phyloP scores from a whole-genome alignment of 208 protist species.

The Endotrypanum monterogeii region DNA sequence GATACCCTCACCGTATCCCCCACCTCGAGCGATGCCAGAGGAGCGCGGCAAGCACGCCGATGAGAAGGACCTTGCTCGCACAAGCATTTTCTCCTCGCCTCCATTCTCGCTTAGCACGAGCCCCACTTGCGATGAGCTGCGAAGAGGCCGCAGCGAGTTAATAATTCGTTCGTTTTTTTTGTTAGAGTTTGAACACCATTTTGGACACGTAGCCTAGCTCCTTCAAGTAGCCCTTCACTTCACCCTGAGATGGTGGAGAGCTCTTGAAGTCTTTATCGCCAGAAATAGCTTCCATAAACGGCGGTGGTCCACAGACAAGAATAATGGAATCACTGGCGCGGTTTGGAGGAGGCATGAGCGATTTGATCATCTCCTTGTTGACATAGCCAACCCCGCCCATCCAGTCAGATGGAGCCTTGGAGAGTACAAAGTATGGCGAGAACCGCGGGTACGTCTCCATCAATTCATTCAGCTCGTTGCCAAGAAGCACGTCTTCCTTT shows the following conservation, averaged over 20 bases:
- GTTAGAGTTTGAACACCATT: conserved; percentile 93
- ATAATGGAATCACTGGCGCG: conserved; percentile 81
- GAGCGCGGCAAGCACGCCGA: too few species aligned
- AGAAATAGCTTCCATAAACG: conserved; percentile 87
- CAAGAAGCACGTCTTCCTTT: conserved; percentile 93
- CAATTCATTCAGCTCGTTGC: conserved; percentile 91
- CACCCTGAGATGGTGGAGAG: conserved; percentile 75
- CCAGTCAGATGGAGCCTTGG: conserved; percentile 86
- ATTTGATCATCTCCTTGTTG: conserved; percentile 91
- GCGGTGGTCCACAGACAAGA: conserved; percentile 86
- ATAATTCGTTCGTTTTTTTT: not conserved
- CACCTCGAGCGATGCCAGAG: not conserved
- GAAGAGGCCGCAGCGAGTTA: too few species aligned
- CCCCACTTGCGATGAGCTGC: not conserved
- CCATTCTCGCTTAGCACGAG: too few species aligned
- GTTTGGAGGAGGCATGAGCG: conserved; percentile 84
- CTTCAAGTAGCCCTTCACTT: conserved; percentile 85
- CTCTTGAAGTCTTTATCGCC: conserved; percentile 90
- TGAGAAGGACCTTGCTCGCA: too few species aligned
- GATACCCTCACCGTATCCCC: not conserved
- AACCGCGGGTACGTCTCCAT: conserved; percentile 90
- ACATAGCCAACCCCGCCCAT: conserved; percentile 90
- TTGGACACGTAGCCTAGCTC: conserved; percentile 87
- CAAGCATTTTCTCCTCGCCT: not conserved
- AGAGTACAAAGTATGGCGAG: conserved; percentile 92